Conservation (phyloP, 73 alveolate genomes). For the Tetrahymena thermophila region DNA sequence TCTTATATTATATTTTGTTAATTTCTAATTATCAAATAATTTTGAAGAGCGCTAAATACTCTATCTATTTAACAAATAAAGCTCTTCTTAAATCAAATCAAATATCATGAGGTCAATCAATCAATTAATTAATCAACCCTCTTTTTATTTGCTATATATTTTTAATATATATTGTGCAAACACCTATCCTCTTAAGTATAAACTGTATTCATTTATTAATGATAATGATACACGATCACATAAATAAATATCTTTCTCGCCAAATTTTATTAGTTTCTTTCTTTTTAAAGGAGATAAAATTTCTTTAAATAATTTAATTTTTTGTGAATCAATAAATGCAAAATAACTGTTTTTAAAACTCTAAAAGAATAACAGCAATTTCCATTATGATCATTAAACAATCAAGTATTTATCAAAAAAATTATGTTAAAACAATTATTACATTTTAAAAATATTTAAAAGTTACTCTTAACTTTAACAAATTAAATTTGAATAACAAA, state of each 20-base stretch:
- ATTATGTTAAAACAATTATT: too few relatives aligned
- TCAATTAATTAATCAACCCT: not conserved
- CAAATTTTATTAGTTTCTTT: not conserved
- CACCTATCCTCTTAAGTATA: not conserved
- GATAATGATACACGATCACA: too few relatives aligned
- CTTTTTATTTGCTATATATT: not conserved
- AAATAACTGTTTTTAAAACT: too few relatives aligned
- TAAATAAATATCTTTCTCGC: not conserved
- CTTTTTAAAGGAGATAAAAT: not conserved
- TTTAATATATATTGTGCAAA: not conserved
- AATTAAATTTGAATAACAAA: too few relatives aligned
- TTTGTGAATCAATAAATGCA: too few relatives aligned
- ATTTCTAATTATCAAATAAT: not conserved
- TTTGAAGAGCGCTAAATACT: not conserved
- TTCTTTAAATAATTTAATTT: too few relatives aligned
- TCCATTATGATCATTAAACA: too few relatives aligned
- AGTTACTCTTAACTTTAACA: too few relatives aligned
- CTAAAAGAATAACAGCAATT: too few relatives aligned
- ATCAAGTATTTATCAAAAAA: too few relatives aligned
- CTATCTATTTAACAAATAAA: not conserved
- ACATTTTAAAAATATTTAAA: too few relatives aligned
- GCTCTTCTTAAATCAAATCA: not conserved
- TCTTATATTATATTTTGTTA: not conserved
- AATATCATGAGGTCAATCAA: too few relatives aligned
- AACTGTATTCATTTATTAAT: not conserved